Conservation (phyloP, 176 grass and related monocot species). For the maize (Zea mays) region Zm-B73-REFERENCE-NAM-5.0 NC_050103.1:77207501-77208000, state of each 20-base stretch:
- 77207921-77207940: slow-evolving; percentile 46
- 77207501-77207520: background rate
- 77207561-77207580: background rate
- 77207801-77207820: too few species aligned
- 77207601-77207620: background rate
- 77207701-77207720: too few species aligned
- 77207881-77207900: too few species aligned
- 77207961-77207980: slow-evolving; percentile 44
- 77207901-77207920: background rate
- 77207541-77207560: slow-evolving; percentile 28
- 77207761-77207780: too few species aligned
- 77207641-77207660: background rate
- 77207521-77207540: slow-evolving; percentile 19
- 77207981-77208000: background rate
- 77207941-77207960: slow-evolving; percentile 71
- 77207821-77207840: too few species aligned
- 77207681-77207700: too few species aligned
- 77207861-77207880: too few species aligned
- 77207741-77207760: too few species aligned
- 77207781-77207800: too few species aligned
- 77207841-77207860: background rate
- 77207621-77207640: background rate
- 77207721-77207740: too few species aligned
- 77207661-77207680: background rate
- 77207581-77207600: slow-evolving; percentile 27